Conservation (phyloP, 805 yeast genomes). For the Hanseniaspora vineae region DNA sequence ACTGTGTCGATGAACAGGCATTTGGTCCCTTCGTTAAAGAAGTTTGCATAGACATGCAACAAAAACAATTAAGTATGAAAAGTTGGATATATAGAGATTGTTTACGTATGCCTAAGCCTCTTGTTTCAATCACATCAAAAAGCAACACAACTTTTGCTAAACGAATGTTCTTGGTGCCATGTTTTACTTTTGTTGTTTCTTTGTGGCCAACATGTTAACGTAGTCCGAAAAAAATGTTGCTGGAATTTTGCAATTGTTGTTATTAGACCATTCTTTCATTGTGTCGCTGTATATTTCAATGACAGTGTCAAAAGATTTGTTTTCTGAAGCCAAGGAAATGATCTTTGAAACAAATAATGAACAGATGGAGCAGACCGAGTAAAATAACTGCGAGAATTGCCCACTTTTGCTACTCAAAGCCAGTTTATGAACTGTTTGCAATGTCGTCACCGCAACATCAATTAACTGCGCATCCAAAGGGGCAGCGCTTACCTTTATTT, state of each 20-base stretch:
- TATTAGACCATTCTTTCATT: slow-evolving; percentile 48
- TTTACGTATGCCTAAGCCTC: too few species aligned
- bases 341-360: slow-evolving; percentile 46
- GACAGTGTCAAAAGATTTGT: slow-evolving; percentile 27
- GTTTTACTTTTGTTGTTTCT: slow-evolving; percentile 17
- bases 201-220: slow-evolving; percentile 64
- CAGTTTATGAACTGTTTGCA: slow-evolving; percentile 32
- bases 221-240: slow-evolving; percentile 60
- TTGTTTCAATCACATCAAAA: too few species aligned
- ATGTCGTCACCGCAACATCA: slow-evolving; percentile 13
- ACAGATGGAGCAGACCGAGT: slow-evolving; percentile 45
- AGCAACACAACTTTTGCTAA: too few species aligned
- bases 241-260: slow-evolving; percentile 33
- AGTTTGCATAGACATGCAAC: too few species aligned
- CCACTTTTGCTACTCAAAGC: slow-evolving; percentile 25
- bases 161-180: too few species aligned
- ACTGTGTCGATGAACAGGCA: too few species aligned
- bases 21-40: too few species aligned
- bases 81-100: too few species aligned
- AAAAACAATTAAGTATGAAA: too few species aligned
- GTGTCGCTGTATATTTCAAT: slow-evolving; percentile 43
- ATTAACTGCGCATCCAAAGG: slow-evolving; percentile 8
- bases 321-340: slow-evolving; percentile 18
- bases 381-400: slow-evolving; percentile 25
- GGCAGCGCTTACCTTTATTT: slow-evolving; percentile 25